Percentiles rank a stretch among this genome's conserved stretches.
These are phyloP conservation scores for Penicillium lagena DNA, from an alignment of 495 filamentous ascomycete species.

Conservation along the genomic window DNA sequence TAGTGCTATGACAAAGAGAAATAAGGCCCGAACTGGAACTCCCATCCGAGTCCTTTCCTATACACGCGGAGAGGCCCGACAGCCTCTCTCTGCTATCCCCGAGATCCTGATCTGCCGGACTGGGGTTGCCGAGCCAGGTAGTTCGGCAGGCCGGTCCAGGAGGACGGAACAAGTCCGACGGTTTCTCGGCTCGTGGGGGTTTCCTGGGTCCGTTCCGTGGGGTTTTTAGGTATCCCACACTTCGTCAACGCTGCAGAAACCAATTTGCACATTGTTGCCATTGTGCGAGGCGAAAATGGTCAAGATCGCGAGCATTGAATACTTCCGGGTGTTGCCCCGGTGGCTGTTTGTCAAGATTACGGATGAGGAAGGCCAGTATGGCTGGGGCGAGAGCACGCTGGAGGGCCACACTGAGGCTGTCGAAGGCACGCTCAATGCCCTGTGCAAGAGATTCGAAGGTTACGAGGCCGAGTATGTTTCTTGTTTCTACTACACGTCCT, in stretches of 20 bases:
- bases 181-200: neutral
- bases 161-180: constrained; percentile 4
- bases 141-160: constrained; percentile 1
- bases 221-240: no score
- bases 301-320: constrained; percentile 64
- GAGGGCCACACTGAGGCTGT: constrained; percentile 73
- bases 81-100: neutral
- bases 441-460: constrained; percentile 55
- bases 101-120: constrained; percentile 1
- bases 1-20: no score
- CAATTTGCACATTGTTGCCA: no score
- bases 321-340: constrained; percentile 66
- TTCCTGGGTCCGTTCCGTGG: no score
- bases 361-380: constrained; percentile 53
- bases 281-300: constrained; percentile 37
- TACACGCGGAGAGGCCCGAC: no score
- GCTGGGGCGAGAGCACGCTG: constrained; percentile 76
- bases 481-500: neutral
- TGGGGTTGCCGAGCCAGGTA: neutral
- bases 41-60: no score
- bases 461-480: constrained; percentile 63
- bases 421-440: constrained; percentile 66
- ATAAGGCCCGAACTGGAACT: no score
- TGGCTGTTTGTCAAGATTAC: constrained; percentile 79
- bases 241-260: no score